Evolutionary conservation across 345 rosid genomes (phyloP).

Genomic region (Heritiera fomes): DNA sequence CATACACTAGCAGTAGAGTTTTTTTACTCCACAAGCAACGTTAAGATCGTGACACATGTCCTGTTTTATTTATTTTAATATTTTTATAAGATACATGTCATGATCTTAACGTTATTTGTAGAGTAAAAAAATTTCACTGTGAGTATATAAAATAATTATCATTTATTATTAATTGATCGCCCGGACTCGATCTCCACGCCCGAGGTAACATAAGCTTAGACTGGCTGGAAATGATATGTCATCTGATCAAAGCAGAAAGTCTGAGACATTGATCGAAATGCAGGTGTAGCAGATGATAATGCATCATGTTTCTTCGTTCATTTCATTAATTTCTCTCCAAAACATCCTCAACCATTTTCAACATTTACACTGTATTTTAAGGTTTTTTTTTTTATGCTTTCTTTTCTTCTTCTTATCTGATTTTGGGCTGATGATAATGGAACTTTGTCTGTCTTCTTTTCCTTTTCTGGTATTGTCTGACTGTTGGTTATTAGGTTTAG

Average conservation of each 20-base stretch:
- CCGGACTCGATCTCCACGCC: background rate
- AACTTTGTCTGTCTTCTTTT: background rate
- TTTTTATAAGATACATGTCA: too few relatives aligned
- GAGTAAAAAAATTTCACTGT: too few relatives aligned
- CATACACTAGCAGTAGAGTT: too few relatives aligned
- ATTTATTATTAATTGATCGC: too few relatives aligned
- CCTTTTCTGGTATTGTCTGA: background rate
- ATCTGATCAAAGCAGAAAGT: background rate
- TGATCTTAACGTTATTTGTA: too few relatives aligned
- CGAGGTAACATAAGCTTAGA: background rate
- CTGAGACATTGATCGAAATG: background rate
- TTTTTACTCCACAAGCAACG: too few relatives aligned
- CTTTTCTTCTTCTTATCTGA: background rate
- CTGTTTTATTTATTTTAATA: too few relatives aligned
- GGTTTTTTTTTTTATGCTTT: background rate
- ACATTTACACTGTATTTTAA: background rate
- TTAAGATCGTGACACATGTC: too few relatives aligned
- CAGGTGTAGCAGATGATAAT: background rate
- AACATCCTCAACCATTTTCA: background rate
- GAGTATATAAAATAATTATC: too few relatives aligned
- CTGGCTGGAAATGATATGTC: background rate
- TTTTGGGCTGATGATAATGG: background rate
- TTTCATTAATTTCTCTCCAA: background rate
- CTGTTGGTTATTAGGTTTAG: background rate
- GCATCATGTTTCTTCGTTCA: background rate